Evolutionary conservation across 2,329 filamentous ascomycete genomes (phyloP), one percentile per base, ranked within the genome.

Genomic region (Alternaria novae-zelandiae): DNA sequence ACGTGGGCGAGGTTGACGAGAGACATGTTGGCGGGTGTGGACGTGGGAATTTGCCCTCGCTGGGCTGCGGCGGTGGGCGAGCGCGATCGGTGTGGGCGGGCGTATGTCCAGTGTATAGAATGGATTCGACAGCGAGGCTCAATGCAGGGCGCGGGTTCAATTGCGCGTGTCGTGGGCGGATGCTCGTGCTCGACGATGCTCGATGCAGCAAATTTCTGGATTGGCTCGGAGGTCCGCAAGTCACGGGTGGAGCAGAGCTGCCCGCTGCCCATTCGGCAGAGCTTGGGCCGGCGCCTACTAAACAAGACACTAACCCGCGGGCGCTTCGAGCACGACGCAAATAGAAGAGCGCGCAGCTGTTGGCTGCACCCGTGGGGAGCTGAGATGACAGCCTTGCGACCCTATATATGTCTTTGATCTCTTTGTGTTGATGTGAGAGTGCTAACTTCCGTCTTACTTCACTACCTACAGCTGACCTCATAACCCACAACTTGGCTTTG

Each of bases 1-100:
- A 94, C 89, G 84, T 95, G 85, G 73, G 89, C 86, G 68, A 97
- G 87, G 81, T 90, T 88, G 77, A 87, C 84, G 82, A 97, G 87
- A 74, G 90, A 92, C 90, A 93, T 92, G 70, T 64, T 70, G 75
- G 71, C 58, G 47, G 61, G 26, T 61, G 55, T 64, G 65, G 57
- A n/a, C 15, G 32, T 50, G 58, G 53, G 59, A 49, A 47, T 66
- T 55, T 59, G 74, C 74, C 75, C 76, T 69, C 74, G 64, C 69
- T 68, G 76, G 75, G 72, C 73, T 59, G 61, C 54, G 63, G 66
- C 57, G 61, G 46, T 20, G 59, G 56, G 59, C 53, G 56, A 57
- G 54, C 61, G 60, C 66, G 65, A 63, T 64, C 41, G 28, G 26
- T 23, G 20, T 26, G 30, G 30, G 30, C 30, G 30, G 15, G 12